Base-by-base conservation (phyloP, 768 basidiomycete genomes). In the Tricholoma flavovirens region DNA sequence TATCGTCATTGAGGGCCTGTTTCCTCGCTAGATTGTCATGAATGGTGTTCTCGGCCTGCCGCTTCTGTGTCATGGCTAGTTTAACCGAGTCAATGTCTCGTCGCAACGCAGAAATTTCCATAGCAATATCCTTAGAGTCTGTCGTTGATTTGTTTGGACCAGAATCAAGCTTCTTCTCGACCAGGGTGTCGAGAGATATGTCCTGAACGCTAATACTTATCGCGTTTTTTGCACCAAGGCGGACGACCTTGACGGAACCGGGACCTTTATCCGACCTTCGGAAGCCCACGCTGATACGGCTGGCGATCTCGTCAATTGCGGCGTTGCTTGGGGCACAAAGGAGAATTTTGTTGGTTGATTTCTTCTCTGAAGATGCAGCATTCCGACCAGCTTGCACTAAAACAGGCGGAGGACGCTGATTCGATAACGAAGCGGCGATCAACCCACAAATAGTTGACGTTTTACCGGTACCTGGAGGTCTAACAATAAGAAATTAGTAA, bases 321-420 rank as follows among this genome's bases (percentile, higher is more conserved):
- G 97, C 97, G 70, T 99, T 99, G 72, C 92, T 95, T 1, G 97
- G 97, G 0, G 97, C 97, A 65, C 97, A 99, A 35, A 99, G 77
- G 15, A 99, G 80, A 42, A 98, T 77, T 66, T 88, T 84, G 12
- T 81, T 73, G 0, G 77, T 66, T n/a, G 71, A 57, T 56, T 64
- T 59, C 70, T 76, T 49, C 79, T 77, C 19, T 10, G 79, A 73
- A 1, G 80, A 72, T n/a, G 71, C 62, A 42, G 42, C 56, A 54
- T 48, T 19, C 45, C 53, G 65, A 19, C 84, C 83, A 26, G 75
- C 75, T 10, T 81, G 71, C 50, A 85, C 78, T 19, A 78, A 62
- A 9, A 81, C 77, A 22, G 79, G 71, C 1, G 81, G 67, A 32
- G 86, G 83, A 5, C 82, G 67, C 19, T 88, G 85, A 36, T 75